Evolutionary conservation across 1,284 basidiomycete species (phyloP).

Genomic region (Fomitopsis palustris): DNA sequence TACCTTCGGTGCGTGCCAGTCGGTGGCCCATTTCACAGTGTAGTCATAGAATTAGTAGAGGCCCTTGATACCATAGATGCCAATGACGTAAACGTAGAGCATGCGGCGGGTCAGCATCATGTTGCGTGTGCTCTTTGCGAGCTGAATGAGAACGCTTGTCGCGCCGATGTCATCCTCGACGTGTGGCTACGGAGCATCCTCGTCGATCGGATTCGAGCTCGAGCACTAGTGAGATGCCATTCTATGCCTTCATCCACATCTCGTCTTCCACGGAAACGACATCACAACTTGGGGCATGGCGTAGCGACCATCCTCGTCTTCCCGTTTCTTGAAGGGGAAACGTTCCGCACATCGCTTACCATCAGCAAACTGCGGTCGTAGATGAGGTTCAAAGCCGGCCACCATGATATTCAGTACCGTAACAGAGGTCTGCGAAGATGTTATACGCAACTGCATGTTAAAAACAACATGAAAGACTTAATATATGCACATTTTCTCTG

Average conservation of each 20-base stretch:
- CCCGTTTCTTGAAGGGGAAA: background rate
- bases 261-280: background rate
- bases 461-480: too few relatives aligned
- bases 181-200: too few relatives aligned
- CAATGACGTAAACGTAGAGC: slow-evolving; percentile 11
- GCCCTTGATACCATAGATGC: slow-evolving; percentile 9
- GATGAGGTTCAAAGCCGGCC: too few relatives aligned
- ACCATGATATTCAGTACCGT: too few relatives aligned
- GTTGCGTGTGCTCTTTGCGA: slow-evolving; percentile 1
- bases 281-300: background rate
- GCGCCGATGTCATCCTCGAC: too few relatives aligned
- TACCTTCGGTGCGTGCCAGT: too few relatives aligned
- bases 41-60: too few relatives aligned
- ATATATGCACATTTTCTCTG: too few relatives aligned
- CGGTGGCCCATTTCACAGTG: too few relatives aligned
- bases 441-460: too few relatives aligned
- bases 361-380: background rate
- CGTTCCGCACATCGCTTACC: background rate
- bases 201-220: background rate
- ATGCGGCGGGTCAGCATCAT: slow-evolving; percentile 10
- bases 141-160: background rate
- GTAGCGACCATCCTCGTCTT: background rate
- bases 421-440: too few relatives aligned
- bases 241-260: background rate
- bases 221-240: background rate